These are phyloP conservation scores for Gnomoniopsis sp. DNA, from an alignment of 2,329 filamentous ascomycete species.

Conservation along the genomic window DNA sequence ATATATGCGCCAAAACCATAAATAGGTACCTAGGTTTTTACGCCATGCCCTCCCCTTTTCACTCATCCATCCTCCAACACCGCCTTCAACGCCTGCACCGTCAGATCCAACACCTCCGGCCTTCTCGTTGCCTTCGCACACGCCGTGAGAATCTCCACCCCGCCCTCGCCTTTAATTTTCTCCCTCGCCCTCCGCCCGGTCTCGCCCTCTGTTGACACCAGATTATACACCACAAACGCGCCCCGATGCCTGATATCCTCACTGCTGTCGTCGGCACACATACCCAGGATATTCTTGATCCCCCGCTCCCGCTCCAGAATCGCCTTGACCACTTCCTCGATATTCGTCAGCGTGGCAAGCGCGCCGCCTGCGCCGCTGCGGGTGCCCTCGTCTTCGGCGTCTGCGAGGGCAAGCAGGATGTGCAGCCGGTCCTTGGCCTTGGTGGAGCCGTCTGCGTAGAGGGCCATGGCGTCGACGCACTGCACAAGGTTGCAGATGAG, in stretches of 20 bases:
- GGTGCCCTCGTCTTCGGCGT: slow-evolving; percentile 77
- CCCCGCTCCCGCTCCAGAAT: slow-evolving; percentile 70
- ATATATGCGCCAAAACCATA: too few species aligned
- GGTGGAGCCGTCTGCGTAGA: slow-evolving; percentile 65
- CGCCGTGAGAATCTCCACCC: slow-evolving; percentile 64
- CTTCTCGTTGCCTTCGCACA: slow-evolving; percentile 67
- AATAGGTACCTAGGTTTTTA: too few species aligned
- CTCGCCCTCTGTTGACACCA: slow-evolving; percentile 65
- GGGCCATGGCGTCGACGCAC: slow-evolving; percentile 59
- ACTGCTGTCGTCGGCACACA: slow-evolving; percentile 68
- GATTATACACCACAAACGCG: slow-evolving; percentile 70
- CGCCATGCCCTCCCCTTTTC: too few species aligned
- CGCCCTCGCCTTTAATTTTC: slow-evolving; percentile 59
- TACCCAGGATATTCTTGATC: slow-evolving; percentile 70
- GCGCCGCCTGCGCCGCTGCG: slow-evolving; percentile 84
- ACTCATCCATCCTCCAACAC: slow-evolving; percentile 55
- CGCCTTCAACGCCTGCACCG: slow-evolving; percentile 70
- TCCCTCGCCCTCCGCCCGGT: slow-evolving; percentile 58
- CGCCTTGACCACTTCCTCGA: slow-evolving; percentile 68
- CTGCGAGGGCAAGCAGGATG: slow-evolving; percentile 81
- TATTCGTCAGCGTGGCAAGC: slow-evolving; percentile 77
- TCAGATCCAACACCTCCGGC: slow-evolving; percentile 66
- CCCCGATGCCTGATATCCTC: slow-evolving; percentile 70
- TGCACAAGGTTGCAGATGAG: slow-evolving; percentile 88
- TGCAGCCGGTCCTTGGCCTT: slow-evolving; percentile 73